Evolutionary conservation across 2,329 filamentous ascomycete species (phyloP), one percentile per base, ranked within the genome.

Genomic region (Tolypocladium guangdongense): DNA sequence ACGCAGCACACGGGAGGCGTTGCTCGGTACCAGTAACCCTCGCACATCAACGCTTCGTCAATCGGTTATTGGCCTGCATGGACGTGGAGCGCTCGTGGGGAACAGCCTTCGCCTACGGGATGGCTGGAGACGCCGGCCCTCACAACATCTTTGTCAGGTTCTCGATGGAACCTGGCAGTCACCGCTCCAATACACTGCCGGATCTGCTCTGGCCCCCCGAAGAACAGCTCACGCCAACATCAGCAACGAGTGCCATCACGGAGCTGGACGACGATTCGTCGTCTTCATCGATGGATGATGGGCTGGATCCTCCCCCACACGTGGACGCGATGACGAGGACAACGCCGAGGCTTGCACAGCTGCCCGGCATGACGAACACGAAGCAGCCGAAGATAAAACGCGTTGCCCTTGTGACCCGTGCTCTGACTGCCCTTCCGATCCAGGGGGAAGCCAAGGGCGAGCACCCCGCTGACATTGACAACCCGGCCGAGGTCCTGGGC

Each of bases 1-100:
- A 57, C n/a, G 56, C 56, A 12, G 47, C 50, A 3, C 50, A 60
- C 20, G 54, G 18, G 18, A 32, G 10, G 43, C 27, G 27, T 47
- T 33, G 5, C 27, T n/a, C 27, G 27, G 18, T 6, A 8, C 18
- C 27, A 10, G 43, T 12, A 12, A 11, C 8, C n/a, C 54, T 51
- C 33, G 52, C 52, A 10, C 52, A 64, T 47, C 52, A 57, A 22
- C 54, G 52, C 6, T 67, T 70, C 33, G 37, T 58, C 27, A 54
- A 58, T 39, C 61, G 56, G n/a, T 18, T 77, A 39, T 66, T 71
- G 33, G 68, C 68, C 10, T 76, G 74, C 50, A 64, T 70, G 35
- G 66, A 66, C 20, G 75, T 78, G 70, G 79, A 82, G 58, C 62
- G 72, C 50, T 73, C 73, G 27, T 64, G 64, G 60, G 53, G 54